Evolutionary conservation across 2,329 filamentous ascomycete species (phyloP).

Genomic region (Aspergillus brasiliensis): DNA sequence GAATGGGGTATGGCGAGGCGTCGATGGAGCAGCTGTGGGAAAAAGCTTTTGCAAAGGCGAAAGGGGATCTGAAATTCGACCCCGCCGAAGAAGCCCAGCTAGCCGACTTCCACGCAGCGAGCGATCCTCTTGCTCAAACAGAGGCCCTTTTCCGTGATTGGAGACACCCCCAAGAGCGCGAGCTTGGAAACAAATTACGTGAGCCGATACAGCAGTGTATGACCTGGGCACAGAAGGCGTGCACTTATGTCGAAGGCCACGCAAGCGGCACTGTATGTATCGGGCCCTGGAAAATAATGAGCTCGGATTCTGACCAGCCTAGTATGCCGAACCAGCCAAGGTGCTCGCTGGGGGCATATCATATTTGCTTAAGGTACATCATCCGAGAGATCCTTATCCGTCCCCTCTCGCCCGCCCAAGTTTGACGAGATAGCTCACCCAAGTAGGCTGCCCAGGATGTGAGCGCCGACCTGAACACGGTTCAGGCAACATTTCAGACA

Average conservation of each 20-base stretch:
- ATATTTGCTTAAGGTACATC: neutral
- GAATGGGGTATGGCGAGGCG: neutral
- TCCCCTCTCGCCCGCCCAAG: neutral
- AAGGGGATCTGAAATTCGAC: neutral
- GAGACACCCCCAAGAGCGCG: neutral
- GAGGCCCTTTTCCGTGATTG: neutral
- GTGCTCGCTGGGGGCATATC: neutral
- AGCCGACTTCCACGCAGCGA: neutral
- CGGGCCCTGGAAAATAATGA: too few species aligned
- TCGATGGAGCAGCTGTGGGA: neutral
- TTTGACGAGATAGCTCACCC: neutral
- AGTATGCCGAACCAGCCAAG: neutral
- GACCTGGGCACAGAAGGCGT: neutral
- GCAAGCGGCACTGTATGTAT: neutral
- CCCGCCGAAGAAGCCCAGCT: neutral
- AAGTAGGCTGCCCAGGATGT: conserved; percentile 1
- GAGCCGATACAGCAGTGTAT: neutral
- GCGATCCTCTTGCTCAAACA: neutral
- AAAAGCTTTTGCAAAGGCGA: neutral
- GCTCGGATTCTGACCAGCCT: neutral
- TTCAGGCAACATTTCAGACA: neutral
- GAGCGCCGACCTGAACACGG: neutral
- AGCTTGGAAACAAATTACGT: neutral
- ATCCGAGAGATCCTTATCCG: neutral
- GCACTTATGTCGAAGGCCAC: neutral